Base-by-base conservation (phyloP, 345 rosid genomes). In the Nasturtium officinale region DNA sequence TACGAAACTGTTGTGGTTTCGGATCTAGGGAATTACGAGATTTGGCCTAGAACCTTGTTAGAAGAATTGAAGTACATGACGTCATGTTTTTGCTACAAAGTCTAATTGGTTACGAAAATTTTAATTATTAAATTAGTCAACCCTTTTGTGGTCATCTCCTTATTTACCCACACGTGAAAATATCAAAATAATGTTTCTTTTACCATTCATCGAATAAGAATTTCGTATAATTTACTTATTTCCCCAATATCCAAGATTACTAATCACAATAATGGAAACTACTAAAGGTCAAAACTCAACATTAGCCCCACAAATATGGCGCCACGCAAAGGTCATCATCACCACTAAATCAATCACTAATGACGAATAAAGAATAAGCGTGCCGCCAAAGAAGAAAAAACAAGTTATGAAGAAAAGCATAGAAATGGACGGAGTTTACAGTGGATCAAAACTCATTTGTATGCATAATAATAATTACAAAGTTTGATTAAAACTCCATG, bases 121-220 rank as follows among this genome's bases (percentile, higher is more conserved):
- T 12, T 43, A 46, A n/a, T 58, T 61, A 38, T 11, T 17, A 18
- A 51, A 51, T 30, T 29, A 45, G 74, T 76, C 75, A 61, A 69
- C 69, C 32, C 21, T 17, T 28, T 55, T 29, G 37, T 60, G 69
- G 23, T 20, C 67, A 74, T 65, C 20, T 46, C 23, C 30, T 65
- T 23, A 26, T 18, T 46, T 46, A 35, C 12, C 23, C 48, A 67
- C 78, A 67, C 73, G 73, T 75, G 78, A 67, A 67, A 75, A 60
- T 40, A 20, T 75, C 74, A 67, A 67, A 75, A 60, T 40, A 20
- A 42, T 60, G 56, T 51, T 28, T 38, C 26, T 12, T 62, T 58
- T 40, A 73, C 64, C 48, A 73, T 3, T 53, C 33, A 21, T 20
- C 13, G 20, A 16, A 20, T 53, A 29, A 30, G 1, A 30, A 10